These are phyloP conservation scores for Boletus barrowsii DNA, from an alignment of 768 basidiomycete genomes.

Conservation along the genomic window DNA sequence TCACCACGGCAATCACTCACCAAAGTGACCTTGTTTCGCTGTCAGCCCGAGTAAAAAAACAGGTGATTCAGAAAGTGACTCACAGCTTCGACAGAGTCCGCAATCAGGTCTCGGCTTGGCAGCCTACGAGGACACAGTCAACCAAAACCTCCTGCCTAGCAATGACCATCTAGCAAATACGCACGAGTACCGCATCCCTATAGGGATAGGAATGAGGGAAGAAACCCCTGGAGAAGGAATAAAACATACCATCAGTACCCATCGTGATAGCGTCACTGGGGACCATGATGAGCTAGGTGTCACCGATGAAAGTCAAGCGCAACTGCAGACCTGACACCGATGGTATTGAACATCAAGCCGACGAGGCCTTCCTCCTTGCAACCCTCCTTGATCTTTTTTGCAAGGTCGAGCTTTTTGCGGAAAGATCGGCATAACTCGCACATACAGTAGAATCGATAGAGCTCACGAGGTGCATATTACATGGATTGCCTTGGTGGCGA, in stretches of 20 bases:
- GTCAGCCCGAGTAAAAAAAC: conserved; percentile 9
- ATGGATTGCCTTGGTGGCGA: conserved; percentile 65
- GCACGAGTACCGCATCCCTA: conserved; percentile 87
- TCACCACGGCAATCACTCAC: conserved; percentile 30
- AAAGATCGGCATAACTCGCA: neutral
- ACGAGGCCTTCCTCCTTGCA: conserved; percentile 79
- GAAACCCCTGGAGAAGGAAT: neutral
- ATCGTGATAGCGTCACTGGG: conserved; percentile 82
- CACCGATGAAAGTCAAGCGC: neutral
- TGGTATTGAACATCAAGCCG: conserved; percentile 80
- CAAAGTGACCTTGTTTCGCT: conserved; percentile 48
- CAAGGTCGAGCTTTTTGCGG: conserved; percentile 64
- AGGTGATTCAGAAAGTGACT: conserved; percentile 13
- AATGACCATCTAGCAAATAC: conserved; percentile 25
- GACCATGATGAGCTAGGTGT: neutral
- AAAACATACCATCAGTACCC: conserved; percentile 74
- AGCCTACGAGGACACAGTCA: conserved; percentile 43
- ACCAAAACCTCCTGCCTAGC: neutral
- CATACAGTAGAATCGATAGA: neutral
- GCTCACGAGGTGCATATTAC: conserved; percentile 76
- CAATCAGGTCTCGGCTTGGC: conserved; percentile 85
- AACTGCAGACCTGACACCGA: conserved; percentile 67
- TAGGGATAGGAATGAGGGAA: neutral
- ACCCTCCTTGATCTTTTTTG: conserved; percentile 75
- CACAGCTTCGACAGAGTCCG: conserved; percentile 85